Evolutionary conservation across 225 moss, liverwort and hornwort genomes (phyloP), one percentile per base, ranked within the genome.

Genomic region (Thuidium tamariscinum): DNA sequence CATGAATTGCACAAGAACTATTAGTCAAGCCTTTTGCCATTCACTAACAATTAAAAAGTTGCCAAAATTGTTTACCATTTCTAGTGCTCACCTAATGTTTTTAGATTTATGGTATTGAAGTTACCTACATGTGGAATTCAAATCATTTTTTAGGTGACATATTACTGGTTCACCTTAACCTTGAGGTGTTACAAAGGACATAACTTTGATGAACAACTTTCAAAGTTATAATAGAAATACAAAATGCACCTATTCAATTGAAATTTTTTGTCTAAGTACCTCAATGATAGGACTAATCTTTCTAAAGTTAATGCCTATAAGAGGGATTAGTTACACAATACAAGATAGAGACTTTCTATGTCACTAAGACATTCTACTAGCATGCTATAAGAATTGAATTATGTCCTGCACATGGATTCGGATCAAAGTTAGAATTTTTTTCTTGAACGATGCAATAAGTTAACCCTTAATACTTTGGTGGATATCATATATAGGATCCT

Each of bases 391-490:
- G 21, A 61, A 27, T 19, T 20, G 25, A 14, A 25, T 14, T 21
- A 30, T 61, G 21, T 4, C 21, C 32, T 61, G 5, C 2, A 8
- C 5, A 30, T 61, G 8, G 21, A 21, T 21, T 61, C 32, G 4
- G 6, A 42, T 29, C 44, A 32, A 61, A 44, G 20, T 11, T 10
- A 48, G 2, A 30, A 26, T 42, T 60, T 61, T 13, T 1, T 49
- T 39, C 32, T 30, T 12, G 20, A 61, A 44, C 5, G 12, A 14
- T 7, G 11, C 22, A 30, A 2, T 0, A 36, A 52, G 2, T 54
- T 3, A 70, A 27, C 0, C 16, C 3, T 5, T 41, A 5, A 25
- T 0, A 0, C 0, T 68, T 0, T 39, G 7, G 2, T 23, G 1
- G 8, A 1, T 7, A 69, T 1, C 0, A 0, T 44, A 44, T 3